These are phyloP conservation scores for Coniochaeta prunicola DNA, from an alignment of 2,329 filamentous ascomycete genomes.

Conservation along the genomic window DNA sequence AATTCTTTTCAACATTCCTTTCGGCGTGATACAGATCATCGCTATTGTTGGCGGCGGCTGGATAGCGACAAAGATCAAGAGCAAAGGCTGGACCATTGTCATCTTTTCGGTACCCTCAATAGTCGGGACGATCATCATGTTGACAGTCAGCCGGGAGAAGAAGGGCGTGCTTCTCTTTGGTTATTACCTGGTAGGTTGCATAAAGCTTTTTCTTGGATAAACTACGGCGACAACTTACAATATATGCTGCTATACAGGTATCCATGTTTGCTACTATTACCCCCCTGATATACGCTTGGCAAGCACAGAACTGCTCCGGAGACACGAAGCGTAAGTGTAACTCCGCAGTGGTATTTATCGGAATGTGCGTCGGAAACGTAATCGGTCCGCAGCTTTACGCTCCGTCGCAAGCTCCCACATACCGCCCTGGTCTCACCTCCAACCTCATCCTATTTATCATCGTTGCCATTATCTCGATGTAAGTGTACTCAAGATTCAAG, in stretches of 20 bases:
- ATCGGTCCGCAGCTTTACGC: conserved; percentile 52
- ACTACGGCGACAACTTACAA: not conserved
- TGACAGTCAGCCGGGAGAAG: conserved; percentile 43
- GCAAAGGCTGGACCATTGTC: conserved; percentile 47
- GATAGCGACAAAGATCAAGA: conserved; percentile 44
- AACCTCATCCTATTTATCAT: conserved; percentile 54
- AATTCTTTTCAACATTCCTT: conserved; percentile 48
- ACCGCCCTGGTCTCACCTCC: conserved; percentile 48
- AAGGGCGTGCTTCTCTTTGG: conserved; percentile 45
- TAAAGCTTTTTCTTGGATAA: not conserved
- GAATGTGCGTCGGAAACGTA: conserved; percentile 51
- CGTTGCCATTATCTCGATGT: conserved; percentile 22
- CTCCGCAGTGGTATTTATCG: conserved; percentile 53
- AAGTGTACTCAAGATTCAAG: not conserved
- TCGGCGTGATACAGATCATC: conserved; percentile 47
- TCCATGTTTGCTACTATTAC: conserved; percentile 51
- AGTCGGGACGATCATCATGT: conserved; percentile 46
- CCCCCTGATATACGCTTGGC: conserved; percentile 50
- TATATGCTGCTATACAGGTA: not conserved
- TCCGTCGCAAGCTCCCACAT: conserved; percentile 49
- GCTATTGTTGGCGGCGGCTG: conserved; percentile 49
- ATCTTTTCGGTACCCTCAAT: conserved; percentile 50
- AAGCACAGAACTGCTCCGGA: conserved; percentile 52
- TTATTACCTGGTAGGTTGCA: conserved; percentile 45
- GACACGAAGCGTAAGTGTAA: conserved; percentile 62